phyloP scores from a whole-genome alignment of 2,329 filamentous ascomycete species.

The Talaromyces amestolkiae region DNA sequence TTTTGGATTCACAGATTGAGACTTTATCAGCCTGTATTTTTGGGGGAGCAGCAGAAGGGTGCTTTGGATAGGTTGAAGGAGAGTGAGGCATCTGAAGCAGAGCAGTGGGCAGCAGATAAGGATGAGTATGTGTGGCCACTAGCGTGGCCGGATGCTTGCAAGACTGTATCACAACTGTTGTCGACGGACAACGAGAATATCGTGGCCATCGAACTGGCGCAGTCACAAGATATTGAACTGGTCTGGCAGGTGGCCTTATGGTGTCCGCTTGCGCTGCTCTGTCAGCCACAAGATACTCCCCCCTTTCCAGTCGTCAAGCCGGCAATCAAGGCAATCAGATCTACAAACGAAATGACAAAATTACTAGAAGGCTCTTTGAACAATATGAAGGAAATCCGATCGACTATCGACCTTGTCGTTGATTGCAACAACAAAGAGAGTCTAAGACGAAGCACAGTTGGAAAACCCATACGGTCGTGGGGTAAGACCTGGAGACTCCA shows the following conservation, averaged over 20 bases:
- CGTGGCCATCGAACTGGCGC: not conserved
- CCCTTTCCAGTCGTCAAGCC: not conserved
- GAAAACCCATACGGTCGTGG: constrained; percentile 9
- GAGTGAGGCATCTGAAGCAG: not conserved
- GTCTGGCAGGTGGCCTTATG: constrained; percentile 11
- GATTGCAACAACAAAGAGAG: not conserved
- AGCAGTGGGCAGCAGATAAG: not conserved
- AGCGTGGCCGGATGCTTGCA: constrained; percentile 5
- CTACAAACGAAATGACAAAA: constrained; percentile 6
- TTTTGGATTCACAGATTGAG: constrained; percentile 6
- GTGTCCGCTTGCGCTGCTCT: constrained; percentile 1
- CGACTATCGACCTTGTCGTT: not conserved
- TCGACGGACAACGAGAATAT: not conserved
- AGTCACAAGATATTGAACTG: not conserved
- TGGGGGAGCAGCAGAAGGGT: not conserved
- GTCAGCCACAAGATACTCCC: not conserved
- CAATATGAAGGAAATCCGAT: not conserved
- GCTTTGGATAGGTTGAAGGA: not conserved
- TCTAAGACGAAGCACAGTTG: constrained; percentile 1
- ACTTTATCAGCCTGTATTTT: constrained; percentile 1
- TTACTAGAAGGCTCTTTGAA: constrained; percentile 1
- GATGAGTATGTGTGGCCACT: not conserved
- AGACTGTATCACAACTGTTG: not conserved
- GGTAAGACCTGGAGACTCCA: constrained; percentile 14
- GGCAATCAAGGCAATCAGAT: not conserved